Conservation (phyloP, 2,329 filamentous ascomycete species). For the Chaetomium strumarium region DNA sequence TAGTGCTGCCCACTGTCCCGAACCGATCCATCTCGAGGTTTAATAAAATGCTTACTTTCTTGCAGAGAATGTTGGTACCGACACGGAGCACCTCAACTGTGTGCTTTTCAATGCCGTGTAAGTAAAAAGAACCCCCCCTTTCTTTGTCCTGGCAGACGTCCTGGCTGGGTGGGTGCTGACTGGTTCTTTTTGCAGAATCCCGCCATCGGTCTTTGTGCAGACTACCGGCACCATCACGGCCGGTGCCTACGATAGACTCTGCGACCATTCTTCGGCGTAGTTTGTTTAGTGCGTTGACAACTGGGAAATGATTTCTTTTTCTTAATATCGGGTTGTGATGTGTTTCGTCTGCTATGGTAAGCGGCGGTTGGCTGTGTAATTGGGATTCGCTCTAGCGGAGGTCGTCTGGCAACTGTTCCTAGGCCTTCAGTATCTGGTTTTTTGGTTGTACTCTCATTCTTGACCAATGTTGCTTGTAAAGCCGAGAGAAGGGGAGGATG, state of each 20-base stretch:
- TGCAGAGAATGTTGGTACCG: constrained; percentile 15
- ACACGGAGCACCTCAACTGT: constrained; percentile 20
- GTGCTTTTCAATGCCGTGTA: constrained; percentile 25
- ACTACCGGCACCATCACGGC: constrained; percentile 19
- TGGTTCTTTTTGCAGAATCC: constrained; percentile 21
- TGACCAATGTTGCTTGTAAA: too few species aligned
- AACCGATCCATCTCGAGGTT: too few species aligned
- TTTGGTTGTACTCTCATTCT: too few species aligned
- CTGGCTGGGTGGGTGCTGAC: constrained; percentile 7
- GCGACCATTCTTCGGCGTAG: constrained; percentile 9
- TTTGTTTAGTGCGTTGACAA: neutral
- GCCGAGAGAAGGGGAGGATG: too few species aligned
- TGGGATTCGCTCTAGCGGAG: too few species aligned
- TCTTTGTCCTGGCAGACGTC: neutral
- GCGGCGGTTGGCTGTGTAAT: too few species aligned
- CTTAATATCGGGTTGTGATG: too few species aligned
- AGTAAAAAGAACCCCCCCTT: constrained; percentile 4
- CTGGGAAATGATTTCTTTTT: neutral
- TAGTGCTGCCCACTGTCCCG: too few species aligned
- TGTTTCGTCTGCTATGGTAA: too few species aligned
- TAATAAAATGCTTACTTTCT: neutral
- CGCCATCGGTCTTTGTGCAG: constrained; percentile 19
- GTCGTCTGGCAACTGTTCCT: too few species aligned
- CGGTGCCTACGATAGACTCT: constrained; percentile 27
- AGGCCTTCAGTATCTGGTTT: too few species aligned